Evolutionary conservation across 192 early-diverging fungal genomes (phyloP), one percentile per base, ranked within the genome.

Genomic region (Linnemannia exigua): DNA sequence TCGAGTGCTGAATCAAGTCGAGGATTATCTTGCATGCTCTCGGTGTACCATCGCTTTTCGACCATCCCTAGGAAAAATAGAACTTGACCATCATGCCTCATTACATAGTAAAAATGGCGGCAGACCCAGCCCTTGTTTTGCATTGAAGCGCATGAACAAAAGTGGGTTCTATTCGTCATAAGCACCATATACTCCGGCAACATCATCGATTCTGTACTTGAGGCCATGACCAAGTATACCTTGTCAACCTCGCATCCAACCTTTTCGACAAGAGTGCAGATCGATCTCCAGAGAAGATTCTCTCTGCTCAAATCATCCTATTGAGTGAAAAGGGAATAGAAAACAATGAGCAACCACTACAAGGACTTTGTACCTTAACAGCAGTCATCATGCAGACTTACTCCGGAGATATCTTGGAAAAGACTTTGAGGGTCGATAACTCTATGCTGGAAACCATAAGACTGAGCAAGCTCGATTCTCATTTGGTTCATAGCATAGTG

Each of bases 41-140:
- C 25, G 28, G n/a, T 66, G 63, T 66, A 66, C 63, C 63, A 66
- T 66, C 63, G n/a, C 63, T 25, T 66, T 33, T 66, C 63, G 63
- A 66, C 33, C 63, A 66, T 33, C 63, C 22, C 58, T 11, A 17
- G 58, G 22, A 61, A 20, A 61, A 61, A 61, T 20, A 61, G 58
- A 61, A 17, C 58, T 20, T 61, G 22, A 28, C 58, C 58, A 61
- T 61, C 58, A 61, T 61, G 17, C 28, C 58, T 20, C 58, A 61
- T 61, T 5, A 61, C 28, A 28, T 28, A 61, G 58, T 25, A 61
- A 28, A 61, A 61, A 61, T 61, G 58, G 17, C 58, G 58, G 58
- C 58, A 61, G 58, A 61, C 58, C 58, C 19, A 61, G 17, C 58
- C 58, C 58, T 61, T 28, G 58, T 61, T 61, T 28, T 20, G 19